Conservation (phyloP, 2,329 filamentous ascomycete genomes). For the Colletotrichum cereale region DNA sequence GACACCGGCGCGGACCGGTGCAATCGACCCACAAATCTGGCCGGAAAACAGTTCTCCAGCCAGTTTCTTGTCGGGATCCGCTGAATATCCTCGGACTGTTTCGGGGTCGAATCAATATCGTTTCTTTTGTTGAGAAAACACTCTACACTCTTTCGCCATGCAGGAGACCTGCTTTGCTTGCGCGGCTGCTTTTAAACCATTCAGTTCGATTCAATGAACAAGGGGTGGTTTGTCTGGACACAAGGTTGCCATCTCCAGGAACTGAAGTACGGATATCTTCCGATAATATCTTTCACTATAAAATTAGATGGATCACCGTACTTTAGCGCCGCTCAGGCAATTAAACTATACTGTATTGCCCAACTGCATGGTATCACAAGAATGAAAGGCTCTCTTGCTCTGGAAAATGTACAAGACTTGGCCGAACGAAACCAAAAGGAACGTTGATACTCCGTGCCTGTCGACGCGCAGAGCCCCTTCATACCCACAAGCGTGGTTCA, state of each 20-base stretch:
- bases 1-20: background rate
- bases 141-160: background rate
- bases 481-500: background rate
- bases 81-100: background rate
- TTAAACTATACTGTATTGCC: background rate
- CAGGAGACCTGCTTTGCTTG: background rate
- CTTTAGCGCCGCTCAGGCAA: too few relatives aligned
- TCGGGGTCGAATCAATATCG: background rate
- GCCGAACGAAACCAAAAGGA: background rate
- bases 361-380: background rate
- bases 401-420: background rate
- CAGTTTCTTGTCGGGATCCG: background rate
- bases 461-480: too few relatives aligned
- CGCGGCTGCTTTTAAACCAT: background rate
- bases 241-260: too few relatives aligned
- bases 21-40: background rate
- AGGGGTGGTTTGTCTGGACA: too few relatives aligned
- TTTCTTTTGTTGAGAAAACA: background rate
- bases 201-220: background rate
- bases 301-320: background rate
- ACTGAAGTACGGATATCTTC: too few relatives aligned
- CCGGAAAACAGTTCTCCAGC: background rate
- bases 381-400: too few relatives aligned
- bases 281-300: background rate
- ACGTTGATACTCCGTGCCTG: background rate